These are phyloP conservation scores for Shiraia sp. DNA, from an alignment of 2,329 filamentous ascomycete species.

Conservation along the genomic window DNA sequence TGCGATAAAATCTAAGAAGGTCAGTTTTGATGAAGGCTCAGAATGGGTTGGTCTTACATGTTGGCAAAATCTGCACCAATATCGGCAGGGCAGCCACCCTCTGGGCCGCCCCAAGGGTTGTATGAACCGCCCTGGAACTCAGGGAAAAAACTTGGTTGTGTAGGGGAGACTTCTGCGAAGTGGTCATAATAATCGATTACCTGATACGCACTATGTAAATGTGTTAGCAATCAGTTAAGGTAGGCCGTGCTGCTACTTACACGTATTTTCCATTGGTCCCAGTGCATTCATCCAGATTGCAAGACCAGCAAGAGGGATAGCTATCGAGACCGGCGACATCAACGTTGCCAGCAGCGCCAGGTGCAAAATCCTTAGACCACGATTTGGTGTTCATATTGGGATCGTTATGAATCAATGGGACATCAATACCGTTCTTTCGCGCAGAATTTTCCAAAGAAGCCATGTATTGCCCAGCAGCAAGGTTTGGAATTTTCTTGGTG, in stretches of 20 bases:
- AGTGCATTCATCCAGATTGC: slow-evolving; percentile 64
- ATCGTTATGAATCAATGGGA: slow-evolving; percentile 63
- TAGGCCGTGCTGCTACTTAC: slow-evolving; percentile 4
- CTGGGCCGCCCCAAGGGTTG: slow-evolving; percentile 65
- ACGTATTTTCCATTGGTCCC: slow-evolving; percentile 58
- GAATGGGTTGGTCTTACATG: slow-evolving; percentile 33
- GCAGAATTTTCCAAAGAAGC: slow-evolving; percentile 58
- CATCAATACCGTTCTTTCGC: slow-evolving; percentile 60
- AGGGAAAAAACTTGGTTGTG: slow-evolving; percentile 59
- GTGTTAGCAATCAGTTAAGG: background rate
- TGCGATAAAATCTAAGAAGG: slow-evolving; percentile 57
- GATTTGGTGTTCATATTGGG: slow-evolving; percentile 62
- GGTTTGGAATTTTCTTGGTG: slow-evolving; percentile 52
- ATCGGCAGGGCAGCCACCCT: slow-evolving; percentile 58
- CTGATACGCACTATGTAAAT: slow-evolving; percentile 53
- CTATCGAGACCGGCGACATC: slow-evolving; percentile 59
- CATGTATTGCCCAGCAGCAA: slow-evolving; percentile 60
- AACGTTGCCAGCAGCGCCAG: slow-evolving; percentile 57
- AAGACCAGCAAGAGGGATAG: slow-evolving; percentile 64
- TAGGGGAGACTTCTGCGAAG: slow-evolving; percentile 48
- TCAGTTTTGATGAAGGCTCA: slow-evolving; percentile 1
- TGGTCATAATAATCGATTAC: slow-evolving; percentile 54
- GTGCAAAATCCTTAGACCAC: slow-evolving; percentile 64
- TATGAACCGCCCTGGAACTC: slow-evolving; percentile 65
- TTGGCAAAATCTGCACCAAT: slow-evolving; percentile 65